A percentile compares a stretch with the other conserved stretches of the same genome.
Evolutionary conservation across 2,329 filamentous ascomycete genomes (phyloP).

Genomic region (Magnaporthiopsis incrustans): DNA sequence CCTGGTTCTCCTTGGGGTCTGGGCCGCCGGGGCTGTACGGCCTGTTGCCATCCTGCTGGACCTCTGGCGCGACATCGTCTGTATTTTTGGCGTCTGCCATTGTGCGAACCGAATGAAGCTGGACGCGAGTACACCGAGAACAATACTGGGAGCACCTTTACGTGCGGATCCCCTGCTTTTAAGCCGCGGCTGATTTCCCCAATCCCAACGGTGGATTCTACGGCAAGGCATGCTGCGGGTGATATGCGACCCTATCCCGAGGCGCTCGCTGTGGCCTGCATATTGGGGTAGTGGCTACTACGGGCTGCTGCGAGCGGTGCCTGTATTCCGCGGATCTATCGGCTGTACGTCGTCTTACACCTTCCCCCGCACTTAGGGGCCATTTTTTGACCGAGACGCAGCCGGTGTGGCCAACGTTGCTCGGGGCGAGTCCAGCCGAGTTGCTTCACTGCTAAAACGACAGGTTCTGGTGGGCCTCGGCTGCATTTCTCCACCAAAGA

Average conservation of each 20-base stretch:
- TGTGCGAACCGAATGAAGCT: not conserved
- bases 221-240: not conserved
- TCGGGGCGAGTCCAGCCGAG: not conserved
- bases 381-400: not conserved
- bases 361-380: not conserved
- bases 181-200: not conserved
- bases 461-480: not conserved
- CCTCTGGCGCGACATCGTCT: constrained; percentile 13
- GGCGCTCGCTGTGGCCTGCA: not conserved
- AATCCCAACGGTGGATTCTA: not conserved
- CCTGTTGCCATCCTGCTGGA: not conserved
- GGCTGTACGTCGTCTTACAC: not conserved
- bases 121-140: not conserved
- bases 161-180: not conserved
- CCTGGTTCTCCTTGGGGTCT: constrained; percentile 39
- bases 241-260: not conserved
- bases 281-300: not conserved
- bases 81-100: constrained; percentile 9
- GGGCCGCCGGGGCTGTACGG: not conserved
- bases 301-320: not conserved
- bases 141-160: not conserved
- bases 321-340: not conserved
- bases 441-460: too few species aligned
- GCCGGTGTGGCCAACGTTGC: too few species aligned
- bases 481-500: constrained; percentile 11